Conservation (phyloP, 2,329 filamentous ascomycete species). For the Penicillium capsulatum region DNA sequence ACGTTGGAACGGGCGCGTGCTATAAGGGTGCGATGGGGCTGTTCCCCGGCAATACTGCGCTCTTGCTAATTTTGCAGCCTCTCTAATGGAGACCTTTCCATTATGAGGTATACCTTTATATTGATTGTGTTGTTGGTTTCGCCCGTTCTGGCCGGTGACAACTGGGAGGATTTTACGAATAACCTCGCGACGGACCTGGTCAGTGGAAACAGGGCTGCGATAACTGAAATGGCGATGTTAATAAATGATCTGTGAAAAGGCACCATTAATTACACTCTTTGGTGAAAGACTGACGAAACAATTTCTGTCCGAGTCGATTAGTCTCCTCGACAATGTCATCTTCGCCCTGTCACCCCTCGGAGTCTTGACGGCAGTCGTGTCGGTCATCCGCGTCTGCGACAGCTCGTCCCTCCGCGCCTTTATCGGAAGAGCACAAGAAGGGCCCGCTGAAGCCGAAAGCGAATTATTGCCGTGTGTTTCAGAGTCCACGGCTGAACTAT, state of each 20-base stretch:
- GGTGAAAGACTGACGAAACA: conserved; percentile 49
- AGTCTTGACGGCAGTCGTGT: conserved; percentile 44
- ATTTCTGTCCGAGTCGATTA: conserved; percentile 45
- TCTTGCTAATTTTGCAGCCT: too few species aligned
- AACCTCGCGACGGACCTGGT: conserved; percentile 41
- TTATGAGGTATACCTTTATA: conserved; percentile 8
- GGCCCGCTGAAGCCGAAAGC: conserved; percentile 37
- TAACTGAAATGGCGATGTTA: not conserved
- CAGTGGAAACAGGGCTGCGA: conserved; percentile 9
- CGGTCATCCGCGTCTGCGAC: conserved; percentile 46
- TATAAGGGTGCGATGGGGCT: not conserved
- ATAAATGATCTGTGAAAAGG: conserved; percentile 15
- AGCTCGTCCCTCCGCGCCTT: conserved; percentile 43
- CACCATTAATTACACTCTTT: conserved; percentile 41
- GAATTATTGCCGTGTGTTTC: conserved; percentile 49
- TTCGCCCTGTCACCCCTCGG: conserved; percentile 48
- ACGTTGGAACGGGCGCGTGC: not conserved
- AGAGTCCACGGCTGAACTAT: conserved; percentile 45
- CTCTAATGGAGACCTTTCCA: conserved; percentile 1
- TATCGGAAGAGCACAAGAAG: conserved; percentile 46
- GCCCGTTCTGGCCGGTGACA: conserved; percentile 24
- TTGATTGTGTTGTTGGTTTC: conserved; percentile 16
- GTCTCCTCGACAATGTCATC: conserved; percentile 43
- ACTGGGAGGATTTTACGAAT: conserved; percentile 39
- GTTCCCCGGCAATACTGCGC: not conserved